phyloP scores from a whole-genome alignment of 2,329 filamentous ascomycete species.

The Calonectria crousiana region DNA sequence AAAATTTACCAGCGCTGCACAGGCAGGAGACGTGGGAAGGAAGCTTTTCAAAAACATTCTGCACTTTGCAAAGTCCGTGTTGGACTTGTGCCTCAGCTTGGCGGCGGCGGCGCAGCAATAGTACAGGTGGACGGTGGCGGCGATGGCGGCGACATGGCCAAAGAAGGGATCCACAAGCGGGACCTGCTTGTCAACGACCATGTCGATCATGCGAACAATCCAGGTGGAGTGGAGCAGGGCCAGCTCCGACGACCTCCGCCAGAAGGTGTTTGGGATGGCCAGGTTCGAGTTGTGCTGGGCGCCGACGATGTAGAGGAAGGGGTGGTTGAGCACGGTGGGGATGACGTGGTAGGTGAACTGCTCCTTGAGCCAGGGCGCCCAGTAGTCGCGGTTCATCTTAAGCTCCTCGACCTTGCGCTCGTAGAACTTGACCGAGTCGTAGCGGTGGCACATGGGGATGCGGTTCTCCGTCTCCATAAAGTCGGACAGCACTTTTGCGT shows the following conservation, averaged over 20 bases:
- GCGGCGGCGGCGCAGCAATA: conserved; percentile 64
- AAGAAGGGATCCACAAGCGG: conserved; percentile 64
- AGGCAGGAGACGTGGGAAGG: conserved; percentile 59
- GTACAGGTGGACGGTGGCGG: conserved; percentile 65
- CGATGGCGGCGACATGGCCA: conserved; percentile 63
- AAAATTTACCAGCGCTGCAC: conserved; percentile 56
- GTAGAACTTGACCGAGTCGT: conserved; percentile 65
- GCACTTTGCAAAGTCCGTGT: conserved; percentile 64
- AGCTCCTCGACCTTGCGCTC: conserved; percentile 61
- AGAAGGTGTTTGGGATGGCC: conserved; percentile 66
- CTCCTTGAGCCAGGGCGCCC: conserved; percentile 64
- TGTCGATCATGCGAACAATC: conserved; percentile 66
- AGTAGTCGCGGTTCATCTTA: conserved; percentile 59
- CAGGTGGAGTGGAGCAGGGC: conserved; percentile 65
- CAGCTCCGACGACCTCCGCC: conserved; percentile 63
- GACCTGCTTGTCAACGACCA: conserved; percentile 64
- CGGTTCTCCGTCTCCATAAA: conserved; percentile 64
- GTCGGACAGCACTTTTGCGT: conserved; percentile 62
- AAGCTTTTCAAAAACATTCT: conserved; percentile 62
- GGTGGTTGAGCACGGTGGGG: conserved; percentile 64
- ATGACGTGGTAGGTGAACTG: conserved; percentile 67
- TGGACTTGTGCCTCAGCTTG: conserved; percentile 63
- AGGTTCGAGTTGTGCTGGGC: conserved; percentile 65
- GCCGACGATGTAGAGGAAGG: conserved; percentile 65
- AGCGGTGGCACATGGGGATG: conserved; percentile 63